Evolutionary conservation across 108 stramenopile genomes (phyloP), one percentile per base, ranked within the genome.

Genomic region (Nitzschia putrida): DNA sequence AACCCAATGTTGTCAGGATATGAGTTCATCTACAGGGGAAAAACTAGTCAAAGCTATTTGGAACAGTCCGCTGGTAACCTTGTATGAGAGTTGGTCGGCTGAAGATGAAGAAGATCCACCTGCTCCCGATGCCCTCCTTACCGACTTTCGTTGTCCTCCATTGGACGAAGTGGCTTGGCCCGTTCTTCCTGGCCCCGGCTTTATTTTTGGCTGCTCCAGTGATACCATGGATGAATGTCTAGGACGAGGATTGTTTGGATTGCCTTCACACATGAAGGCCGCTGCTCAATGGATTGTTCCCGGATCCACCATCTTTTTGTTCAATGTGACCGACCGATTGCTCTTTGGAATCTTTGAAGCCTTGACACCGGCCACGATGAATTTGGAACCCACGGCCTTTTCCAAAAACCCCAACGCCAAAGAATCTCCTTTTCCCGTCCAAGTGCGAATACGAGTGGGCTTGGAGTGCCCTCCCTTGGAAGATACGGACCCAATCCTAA

Each of bases 341-440:
- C 71, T 95, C 23, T 95, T 95, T 79, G 93, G 93, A 24, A 84
- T 95, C 50, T 95, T 95, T 79, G 93, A 95, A 87, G 87, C 93
- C 16, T 66, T 91, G n/a, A 92, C 89, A 18, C 79, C 87, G 14
- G 86, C 90, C 6, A 51, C 53, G 18, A 77, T 87, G 72, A 95
- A 95, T 57, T 75, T 95, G 18, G 93, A 88, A 81, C 93, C 93
- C 23, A 84, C 83, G 37, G 88, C 89, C 38, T 92, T 92, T 69
- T 90, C 87, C 52, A 95, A 92, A 67, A 92, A 90, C 74, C 88
- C 90, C 0, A 95, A 92, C 8, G 90, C 93, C 7, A 90, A 84
- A 24, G 76, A 85, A 21, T 87, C 85, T 44, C 93, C 93, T 1
- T 92, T 92, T 61, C 93, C 93, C 3, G 90, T 95, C 37, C 93